Percentiles rank a stretch among this genome's conserved stretches.
Conservation (phyloP, 257 asterid genomes). For the Phtheirospermum japonicum region DNA sequence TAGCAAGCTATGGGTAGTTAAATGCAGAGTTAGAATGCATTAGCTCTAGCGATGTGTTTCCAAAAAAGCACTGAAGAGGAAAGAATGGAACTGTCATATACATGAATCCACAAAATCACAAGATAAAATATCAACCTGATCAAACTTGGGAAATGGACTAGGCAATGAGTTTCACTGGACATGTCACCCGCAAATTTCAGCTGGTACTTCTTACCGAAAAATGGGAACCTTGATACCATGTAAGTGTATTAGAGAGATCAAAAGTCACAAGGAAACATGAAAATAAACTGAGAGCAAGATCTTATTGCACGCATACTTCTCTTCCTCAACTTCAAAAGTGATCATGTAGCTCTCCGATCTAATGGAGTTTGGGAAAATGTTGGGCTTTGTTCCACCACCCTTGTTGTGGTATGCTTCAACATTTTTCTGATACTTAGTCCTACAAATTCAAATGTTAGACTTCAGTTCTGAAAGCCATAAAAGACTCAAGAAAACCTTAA, state of each 20-base stretch:
- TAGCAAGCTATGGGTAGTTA: neutral
- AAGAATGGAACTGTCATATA: constrained; percentile 8
- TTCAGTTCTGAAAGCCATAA: constrained; percentile 15
- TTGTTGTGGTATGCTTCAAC: constrained; percentile 92
- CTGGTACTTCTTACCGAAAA: constrained; percentile 94
- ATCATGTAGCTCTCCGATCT: constrained; percentile 93
- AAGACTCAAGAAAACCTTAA: constrained; percentile 24
- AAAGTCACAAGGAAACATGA: constrained; percentile 22
- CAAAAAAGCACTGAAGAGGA: constrained; percentile 13
- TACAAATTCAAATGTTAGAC: constrained; percentile 32
- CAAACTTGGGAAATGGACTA: constrained; percentile 96
- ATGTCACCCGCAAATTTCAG: constrained; percentile 75
- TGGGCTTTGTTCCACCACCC: constrained; percentile 80
- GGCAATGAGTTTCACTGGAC: constrained; percentile 75
- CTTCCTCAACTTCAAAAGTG: constrained; percentile 97
- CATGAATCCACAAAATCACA: constrained; percentile 10
- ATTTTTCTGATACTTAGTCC: constrained; percentile 98
- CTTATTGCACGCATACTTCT: constrained; percentile 55
- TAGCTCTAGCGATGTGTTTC: constrained; percentile 6
- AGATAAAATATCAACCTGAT: constrained; percentile 56
- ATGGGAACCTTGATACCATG: constrained; percentile 72
- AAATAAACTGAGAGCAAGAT: constrained; percentile 23
- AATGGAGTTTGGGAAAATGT: constrained; percentile 80
- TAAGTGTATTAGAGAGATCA: constrained; percentile 29
- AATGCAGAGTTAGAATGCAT: constrained; percentile 9